Evolutionary conservation across 192 early-diverging fungal genomes (phyloP).

Genomic region (Funneliformis mosseae): DNA sequence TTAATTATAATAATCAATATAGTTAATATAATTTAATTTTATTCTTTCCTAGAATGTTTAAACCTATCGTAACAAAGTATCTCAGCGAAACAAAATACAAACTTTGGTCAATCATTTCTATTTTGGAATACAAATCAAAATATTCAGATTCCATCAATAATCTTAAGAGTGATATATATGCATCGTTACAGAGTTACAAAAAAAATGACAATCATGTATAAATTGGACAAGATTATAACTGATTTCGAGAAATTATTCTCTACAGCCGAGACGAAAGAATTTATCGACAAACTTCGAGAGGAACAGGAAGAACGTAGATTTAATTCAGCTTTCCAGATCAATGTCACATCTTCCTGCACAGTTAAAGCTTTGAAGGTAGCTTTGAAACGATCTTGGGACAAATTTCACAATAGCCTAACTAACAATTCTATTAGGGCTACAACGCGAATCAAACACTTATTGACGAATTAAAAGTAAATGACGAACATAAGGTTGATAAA

Average conservation of each 20-base stretch:
- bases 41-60: background rate
- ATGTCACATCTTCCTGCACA: conserved; percentile 22
- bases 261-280: conserved; percentile 8
- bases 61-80: conserved; percentile 11
- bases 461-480: background rate
- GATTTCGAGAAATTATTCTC: conserved; percentile 32
- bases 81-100: conserved; percentile 13
- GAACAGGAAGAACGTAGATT: conserved; percentile 20
- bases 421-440: conserved; percentile 13
- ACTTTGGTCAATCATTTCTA: conserved; percentile 35
- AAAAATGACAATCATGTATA: conserved; percentile 14
- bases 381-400: conserved; percentile 14
- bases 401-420: conserved; percentile 15
- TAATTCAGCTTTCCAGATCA: conserved; percentile 21
- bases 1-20: too few relatives aligned
- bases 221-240: conserved; percentile 23
- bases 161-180: conserved; percentile 31
- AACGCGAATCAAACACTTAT: background rate
- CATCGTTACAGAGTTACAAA: conserved; percentile 2
- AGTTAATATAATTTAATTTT: too few relatives aligned
- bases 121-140: conserved; percentile 33
- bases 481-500: background rate
- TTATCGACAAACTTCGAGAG: conserved; percentile 27
- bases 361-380: conserved; percentile 28
- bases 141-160: conserved; percentile 24